phyloP scores from a whole-genome alignment of 305 asterid genomes.

The Solanum hybrid region DNA sequence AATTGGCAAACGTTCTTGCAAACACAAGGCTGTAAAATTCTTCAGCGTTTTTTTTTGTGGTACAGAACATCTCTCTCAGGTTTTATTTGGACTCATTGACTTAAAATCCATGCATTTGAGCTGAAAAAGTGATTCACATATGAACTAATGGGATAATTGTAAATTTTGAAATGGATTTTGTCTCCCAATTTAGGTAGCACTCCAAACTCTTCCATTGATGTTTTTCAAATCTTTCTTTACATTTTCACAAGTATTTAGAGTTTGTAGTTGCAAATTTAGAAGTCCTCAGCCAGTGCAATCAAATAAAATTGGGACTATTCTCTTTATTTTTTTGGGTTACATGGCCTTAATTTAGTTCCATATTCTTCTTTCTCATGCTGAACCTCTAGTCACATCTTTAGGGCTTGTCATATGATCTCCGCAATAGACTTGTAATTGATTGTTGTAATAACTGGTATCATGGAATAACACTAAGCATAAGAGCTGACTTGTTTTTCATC shows the following conservation, averaged over 20 bases:
- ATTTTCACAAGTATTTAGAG: not conserved
- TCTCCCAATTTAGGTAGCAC: not conserved
- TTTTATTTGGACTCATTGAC: not conserved
- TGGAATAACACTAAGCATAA: not conserved
- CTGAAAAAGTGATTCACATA: not conserved
- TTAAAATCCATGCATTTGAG: not conserved
- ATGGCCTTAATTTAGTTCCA: not conserved
- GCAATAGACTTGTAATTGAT: not conserved
- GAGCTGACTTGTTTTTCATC: conserved; percentile 1
- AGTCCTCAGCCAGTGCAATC: not conserved
- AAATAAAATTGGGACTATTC: not conserved
- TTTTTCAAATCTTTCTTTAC: not conserved
- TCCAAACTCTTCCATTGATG: not conserved
- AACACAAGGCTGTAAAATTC: not conserved
- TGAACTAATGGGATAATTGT: not conserved
- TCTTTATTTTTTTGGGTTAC: not conserved
- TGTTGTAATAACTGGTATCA: not conserved
- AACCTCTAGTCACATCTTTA: not conserved
- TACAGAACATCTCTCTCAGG: not conserved
- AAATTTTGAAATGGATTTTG: not conserved
- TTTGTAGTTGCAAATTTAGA: not conserved
- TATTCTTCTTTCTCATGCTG: not conserved
- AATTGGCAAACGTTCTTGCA: not conserved
- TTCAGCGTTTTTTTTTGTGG: not conserved
- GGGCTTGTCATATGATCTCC: not conserved